Evolutionary conservation across 805 yeast genomes (phyloP), one percentile per base, ranked within the genome.

Genomic region (Ogataea ganodermae): DNA sequence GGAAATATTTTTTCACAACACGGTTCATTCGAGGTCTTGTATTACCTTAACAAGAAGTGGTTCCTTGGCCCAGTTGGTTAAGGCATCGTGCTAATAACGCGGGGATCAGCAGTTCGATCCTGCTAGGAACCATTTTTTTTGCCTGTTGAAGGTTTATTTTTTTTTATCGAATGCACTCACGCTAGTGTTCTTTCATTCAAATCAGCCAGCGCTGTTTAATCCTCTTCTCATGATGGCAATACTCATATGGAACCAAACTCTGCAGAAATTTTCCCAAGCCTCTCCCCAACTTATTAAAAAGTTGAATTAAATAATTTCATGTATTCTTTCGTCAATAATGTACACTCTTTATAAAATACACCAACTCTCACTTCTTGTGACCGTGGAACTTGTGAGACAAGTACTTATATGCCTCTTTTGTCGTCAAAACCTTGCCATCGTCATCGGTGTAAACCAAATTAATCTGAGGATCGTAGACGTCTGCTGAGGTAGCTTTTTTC

Each of bases 31-130:
- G 14, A 14, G 26, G 13, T 41, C n/a, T n/a, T n/a, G n/a, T n/a
- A n/a, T n/a, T n/a, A n/a, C 30, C 33, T 35, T 30, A 13, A 30
- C 35, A 23, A 44, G 30, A 40, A 42, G 37, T 37, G 65, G 62
- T 63, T 68, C 69, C 68, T 67, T 67, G 71, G 71, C 71, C 71
- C 71, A 67, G 71, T 67, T 66, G 71, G 71, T 67, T 67, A 67
- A 67, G 71, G 71, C 71, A 62, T 65, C 69, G 71, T 67, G 71
- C 71, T 67, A 67, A 67, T 67, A 67, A 67, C 71, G 70, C 71
- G 69, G 63, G 63, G 87, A 81, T 82, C 87, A 81, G 85, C 87
- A 79, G 87, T 82, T 82, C 87, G 87, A 82, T 81, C 87, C 87
- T 79, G 87, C 85, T 80, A 82, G 85, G 86, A 86, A 82, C 81